A percentile compares a stretch with the other conserved stretches of the same genome.
Conservation (phyloP, 2,329 filamentous ascomycete genomes). For the Xylaria multiplex region DNA sequence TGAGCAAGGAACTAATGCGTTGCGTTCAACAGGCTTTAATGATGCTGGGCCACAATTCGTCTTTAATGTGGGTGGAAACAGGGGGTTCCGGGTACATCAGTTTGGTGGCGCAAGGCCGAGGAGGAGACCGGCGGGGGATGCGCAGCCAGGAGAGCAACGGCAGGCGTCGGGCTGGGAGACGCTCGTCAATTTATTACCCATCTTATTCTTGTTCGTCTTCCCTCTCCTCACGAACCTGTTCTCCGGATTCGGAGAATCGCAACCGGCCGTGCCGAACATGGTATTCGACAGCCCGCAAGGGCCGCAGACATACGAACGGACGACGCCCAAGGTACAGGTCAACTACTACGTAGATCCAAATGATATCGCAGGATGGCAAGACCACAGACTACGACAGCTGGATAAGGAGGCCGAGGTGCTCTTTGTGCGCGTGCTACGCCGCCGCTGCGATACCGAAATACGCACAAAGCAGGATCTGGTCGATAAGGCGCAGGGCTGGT, state of each 20-base stretch:
- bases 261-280: slow-evolving; percentile 72
- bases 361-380: slow-evolving; percentile 77
- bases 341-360: slow-evolving; percentile 86
- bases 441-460: slow-evolving; percentile 80
- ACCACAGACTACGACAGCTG: slow-evolving; percentile 75
- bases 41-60: slow-evolving; percentile 88
- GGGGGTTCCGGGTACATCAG: slow-evolving; percentile 92
- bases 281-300: slow-evolving; percentile 76
- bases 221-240: slow-evolving; percentile 86
- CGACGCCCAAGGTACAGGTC: slow-evolving; percentile 75
- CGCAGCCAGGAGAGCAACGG: slow-evolving; percentile 62
- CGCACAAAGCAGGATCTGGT: slow-evolving; percentile 71
- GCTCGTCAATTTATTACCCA: slow-evolving; percentile 81
- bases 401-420: slow-evolving; percentile 81
- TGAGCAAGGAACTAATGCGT: slow-evolving; percentile 12
- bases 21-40: slow-evolving; percentile 63
- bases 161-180: slow-evolving; percentile 65
- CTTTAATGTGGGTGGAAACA: slow-evolving; percentile 92
- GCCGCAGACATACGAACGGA: slow-evolving; percentile 79
- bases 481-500: slow-evolving; percentile 87
- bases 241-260: slow-evolving; percentile 61
- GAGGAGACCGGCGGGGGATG: slow-evolving; percentile 73
- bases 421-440: slow-evolving; percentile 73
- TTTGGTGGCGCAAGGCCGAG: slow-evolving; percentile 85
- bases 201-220: slow-evolving; percentile 88